Evolutionary conservation across 1,139 yeast genomes (phyloP), one percentile per base, ranked within the genome.

Genomic region (Geotrichum histeridarum): DNA sequence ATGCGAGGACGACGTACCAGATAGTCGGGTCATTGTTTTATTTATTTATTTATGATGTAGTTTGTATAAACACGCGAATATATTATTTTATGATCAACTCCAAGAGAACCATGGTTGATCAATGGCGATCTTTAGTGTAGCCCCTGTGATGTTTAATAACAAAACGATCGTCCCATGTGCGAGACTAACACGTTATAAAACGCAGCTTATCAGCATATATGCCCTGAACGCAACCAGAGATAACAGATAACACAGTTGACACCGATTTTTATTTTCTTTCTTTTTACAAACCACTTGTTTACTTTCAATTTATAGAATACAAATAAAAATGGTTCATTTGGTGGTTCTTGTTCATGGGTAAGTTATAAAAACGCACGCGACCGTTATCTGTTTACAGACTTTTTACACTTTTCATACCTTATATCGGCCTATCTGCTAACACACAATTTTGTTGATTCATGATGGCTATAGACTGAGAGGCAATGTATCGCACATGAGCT

Each of bases 291-390:
- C 37, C 37, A 33, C 43, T 39, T 39, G n/a, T n/a, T n/a, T n/a
- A n/a, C n/a, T n/a, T n/a, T n/a, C n/a, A n/a, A n/a, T n/a, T n/a
- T n/a, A 3, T 3, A 22, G 27, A 3, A 22, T 22, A 22, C 30
- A 17, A 2, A 39, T 27, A 39, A 39, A 3, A 12, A 39, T 39
- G 43, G 53, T 58, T 58, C 95, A 87, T 67, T 73, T 87, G 48
- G 78, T 87, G 8, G 80, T 86, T 2, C 74, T 87, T 30, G 86
- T 85, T 51, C 95, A 87, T 70, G 95, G 95, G 76, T 77, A 68
- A 54, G 80, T 73, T 39, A n/a, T 38, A 12, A n/a, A 14, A 14
- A n/a, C n/a, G 22, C 12, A 12, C n/a, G 22, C 33, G 12, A 27
- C 8, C 27, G 18, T 33, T 37, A 17, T 22, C 39, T 9, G 11